Evolutionary conservation across 805 yeast genomes (phyloP), one percentile per base, ranked within the genome.

Genomic region (Pichia ethanolica): DNA sequence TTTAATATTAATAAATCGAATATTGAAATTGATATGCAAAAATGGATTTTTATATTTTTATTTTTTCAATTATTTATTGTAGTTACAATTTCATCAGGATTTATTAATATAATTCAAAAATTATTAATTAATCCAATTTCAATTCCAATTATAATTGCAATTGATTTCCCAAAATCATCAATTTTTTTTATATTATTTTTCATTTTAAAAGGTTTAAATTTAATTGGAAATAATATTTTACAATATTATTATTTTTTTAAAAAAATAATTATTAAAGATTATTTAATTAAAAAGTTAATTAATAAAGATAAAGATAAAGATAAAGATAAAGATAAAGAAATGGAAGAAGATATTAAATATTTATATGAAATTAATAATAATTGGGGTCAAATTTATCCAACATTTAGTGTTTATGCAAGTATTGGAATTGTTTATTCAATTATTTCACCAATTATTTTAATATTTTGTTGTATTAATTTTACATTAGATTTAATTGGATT

Each of bases 61-160:
- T 89, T 86, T 61, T 79, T 89, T 46, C 97, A 90, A 57, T 77
- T 89, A 39, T 89, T 90, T 56, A 65, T 90, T 42, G 91, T 89
- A 28, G 89, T 89, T 2, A 85, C 96, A 0, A 76, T 89, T 36
- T 87, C 95, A 57, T 83, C 93, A 0, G 90, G 96, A 30, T 65
- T 86, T 4, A 76, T 84, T 2, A 80, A 78, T 7, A 72, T 87
- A 0, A 64, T 84, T 41, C 80, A 81, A 53, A 81, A 78, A 49
- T 66, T 84, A 5, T 64, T 86, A 7, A 79, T 77, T 51, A 82
- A 78, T 55, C 96, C 96, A 1, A 78, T 82, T 0, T 78, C 87
- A 0, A 77, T 86, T 11, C 89, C 93, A 1, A 71, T 79, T 6
- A 64, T 87, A 47, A 70, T 89, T 27, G 96, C 96, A 0, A 74